Base-by-base conservation (phyloP, 1,284 basidiomycete genomes). In the Takashimella koratensis region DNA sequence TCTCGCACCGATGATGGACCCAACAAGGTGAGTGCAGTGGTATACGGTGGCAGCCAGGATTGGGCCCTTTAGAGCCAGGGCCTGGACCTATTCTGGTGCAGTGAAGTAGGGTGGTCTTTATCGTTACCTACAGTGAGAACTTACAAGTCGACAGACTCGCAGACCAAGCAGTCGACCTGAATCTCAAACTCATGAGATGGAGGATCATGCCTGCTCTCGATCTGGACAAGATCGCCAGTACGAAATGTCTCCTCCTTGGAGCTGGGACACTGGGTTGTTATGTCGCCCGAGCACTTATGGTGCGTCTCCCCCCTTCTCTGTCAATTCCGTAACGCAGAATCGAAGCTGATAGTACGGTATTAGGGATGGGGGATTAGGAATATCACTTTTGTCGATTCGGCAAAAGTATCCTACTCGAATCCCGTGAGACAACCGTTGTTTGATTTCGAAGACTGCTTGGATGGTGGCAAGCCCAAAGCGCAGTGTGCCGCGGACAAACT, bases 141-240 rank as follows among this genome's bases (percentile, higher is more conserved):
- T 66, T 20, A 66, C 19, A 6, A 36, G 6, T 4, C 20, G 22
- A n/a, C 52, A 90, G 89, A 58, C 81, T 98, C 5, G 94, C 96
- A 0, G 86, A 92, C 62, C 95, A 98, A 74, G 96, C 96, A 0
- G 91, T 98, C 10, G 93, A 97, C 74, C 80, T 99, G 27, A 98
- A 98, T 70, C 79, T 98, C 49, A 98, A 98, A 74, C 82, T 99
- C 22, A 98, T 99, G 95, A 83, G 92, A 25, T 98, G 95, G 95
- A 83, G 95, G 8, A 93, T 98, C 60, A 79, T 98, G 44, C 95
- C 96, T 2, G 79, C 83, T 0, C 83, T 99, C 44, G 82, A 98
- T 60, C 81, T 98, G 5, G 93, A 96, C 49, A 89, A 86, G 73
- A 83, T 99, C 23, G 84, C 90, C 2, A 71, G 73, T 0, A 92